Base-by-base conservation (phyloP, 139 green algal species). In the Chlorella sp. region DNA sequence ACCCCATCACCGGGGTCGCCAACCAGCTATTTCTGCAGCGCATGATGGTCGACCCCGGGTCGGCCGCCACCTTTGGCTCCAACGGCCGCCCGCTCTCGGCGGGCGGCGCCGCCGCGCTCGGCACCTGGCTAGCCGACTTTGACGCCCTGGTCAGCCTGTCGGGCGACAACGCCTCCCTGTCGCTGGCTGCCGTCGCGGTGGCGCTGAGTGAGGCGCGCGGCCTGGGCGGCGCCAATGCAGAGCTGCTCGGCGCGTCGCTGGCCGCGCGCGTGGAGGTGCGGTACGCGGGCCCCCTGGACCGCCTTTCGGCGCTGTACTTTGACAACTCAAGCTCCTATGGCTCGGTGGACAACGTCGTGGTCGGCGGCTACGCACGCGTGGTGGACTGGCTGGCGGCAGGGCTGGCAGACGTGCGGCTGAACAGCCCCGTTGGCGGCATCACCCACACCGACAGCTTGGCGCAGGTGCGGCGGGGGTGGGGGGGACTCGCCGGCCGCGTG, bases 361-460 rank as follows among this genome's bases (percentile, higher is more conserved):
- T 75, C 2, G 69, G 56, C 2, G 69, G 69, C 21, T 75, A 56
- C 29, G 23, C 38, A 2, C 51, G 35, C n/a, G 31, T 75, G 27
- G 38, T 53, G 23, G 19, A 55, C 7, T 5, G 35, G 25, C 41
- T 69, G 62, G 62, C 40, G 2, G 48, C 46, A 21, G 27, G 7
- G 14, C 29, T 73, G 36, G 35, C 29, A 12, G 23, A n/a, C 38
- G 38, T 75, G 69, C 53, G 40, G 27, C 69, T 75, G 7, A 23
- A 23, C 38, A 67, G 53, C 6, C 69, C 69, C 2, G 69, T 75
- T 15, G 38, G 9, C 14, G 40, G 27, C 14, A 66, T 75, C 27
- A 27, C 27, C 27, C 69, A 75, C 38, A 40, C n/a, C 38, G 69
- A 75, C 38, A 67, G 53, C 69, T n/a, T n/a, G n/a, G n/a, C n/a